These are phyloP conservation scores for Sphaerulina vaccinii DNA, from an alignment of 2,329 filamentous ascomycete genomes.

Conservation along the genomic window DNA sequence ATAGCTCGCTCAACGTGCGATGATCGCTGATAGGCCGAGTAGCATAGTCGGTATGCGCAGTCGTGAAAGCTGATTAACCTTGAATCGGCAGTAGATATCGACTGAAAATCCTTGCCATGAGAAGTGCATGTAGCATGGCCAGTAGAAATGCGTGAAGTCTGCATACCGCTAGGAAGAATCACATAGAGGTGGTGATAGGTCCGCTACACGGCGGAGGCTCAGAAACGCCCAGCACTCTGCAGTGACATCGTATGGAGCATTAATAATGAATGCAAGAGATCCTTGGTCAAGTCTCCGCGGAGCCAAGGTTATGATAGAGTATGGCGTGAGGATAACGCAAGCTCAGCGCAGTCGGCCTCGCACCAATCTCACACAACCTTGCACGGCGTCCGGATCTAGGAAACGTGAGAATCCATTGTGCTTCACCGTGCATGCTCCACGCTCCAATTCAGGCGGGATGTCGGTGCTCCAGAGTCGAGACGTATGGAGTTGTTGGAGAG, in stretches of 20 bases:
- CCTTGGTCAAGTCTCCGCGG: constrained; percentile 5
- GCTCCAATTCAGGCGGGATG: constrained; percentile 1
- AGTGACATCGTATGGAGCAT: not conserved
- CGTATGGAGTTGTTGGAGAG: constrained; percentile 3
- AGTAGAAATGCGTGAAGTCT: not conserved
- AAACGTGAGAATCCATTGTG: no score
- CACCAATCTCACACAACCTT: not conserved
- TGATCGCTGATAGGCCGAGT: constrained; percentile 5
- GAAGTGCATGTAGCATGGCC: not conserved
- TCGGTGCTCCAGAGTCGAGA: constrained; percentile 3
- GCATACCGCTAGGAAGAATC: not conserved
- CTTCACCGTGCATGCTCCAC: constrained; percentile 11
- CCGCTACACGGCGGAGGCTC: not conserved
- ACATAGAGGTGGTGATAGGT: not conserved
- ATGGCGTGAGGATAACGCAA: constrained; percentile 23
- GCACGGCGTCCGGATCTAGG: not conserved
- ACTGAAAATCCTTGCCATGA: not conserved
- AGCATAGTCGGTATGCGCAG: constrained; percentile 1
- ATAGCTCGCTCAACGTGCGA: constrained; percentile 6
- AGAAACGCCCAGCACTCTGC: not conserved
- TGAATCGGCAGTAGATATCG: not conserved
- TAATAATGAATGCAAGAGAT: not conserved
- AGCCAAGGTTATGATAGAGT: constrained; percentile 5
- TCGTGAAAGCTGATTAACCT: not conserved
- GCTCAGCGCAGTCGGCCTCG: constrained; percentile 4